These are phyloP conservation scores for Simmondsia chinensis DNA, from an alignment of 148 eudicot species.

Conservation along the genomic window DNA sequence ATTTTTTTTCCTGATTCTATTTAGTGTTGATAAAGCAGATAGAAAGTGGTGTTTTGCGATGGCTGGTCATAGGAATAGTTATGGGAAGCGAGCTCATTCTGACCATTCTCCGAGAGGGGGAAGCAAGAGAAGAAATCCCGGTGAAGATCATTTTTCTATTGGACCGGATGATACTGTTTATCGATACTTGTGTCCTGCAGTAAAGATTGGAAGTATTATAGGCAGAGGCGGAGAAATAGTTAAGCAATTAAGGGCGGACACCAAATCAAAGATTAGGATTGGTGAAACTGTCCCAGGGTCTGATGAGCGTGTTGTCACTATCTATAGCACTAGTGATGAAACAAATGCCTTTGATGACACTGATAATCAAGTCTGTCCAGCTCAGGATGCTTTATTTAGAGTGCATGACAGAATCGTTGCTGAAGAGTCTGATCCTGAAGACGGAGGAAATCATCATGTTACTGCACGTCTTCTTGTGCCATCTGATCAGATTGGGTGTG, in stretches of 20 bases:
- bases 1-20: too few relatives aligned
- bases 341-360: constrained; percentile 54
- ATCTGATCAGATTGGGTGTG: constrained; percentile 94
- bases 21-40: too few relatives aligned
- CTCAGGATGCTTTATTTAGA: constrained; percentile 87
- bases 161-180: constrained; percentile 84
- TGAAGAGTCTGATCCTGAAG: constrained; percentile 50
- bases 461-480: constrained; percentile 78
- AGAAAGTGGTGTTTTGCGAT: constrained; percentile 19
- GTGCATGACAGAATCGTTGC: constrained; percentile 83
- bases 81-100: constrained; percentile 75
- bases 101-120: constrained; percentile 69
- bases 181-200: constrained; percentile 81
- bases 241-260: constrained; percentile 74
- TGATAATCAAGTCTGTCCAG: constrained; percentile 67
- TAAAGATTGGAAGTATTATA: constrained; percentile 88
- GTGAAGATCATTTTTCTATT: constrained; percentile 52
- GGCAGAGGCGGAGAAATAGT: constrained; percentile 98
- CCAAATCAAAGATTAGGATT: constrained; percentile 77
- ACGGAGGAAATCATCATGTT: constrained; percentile 48
- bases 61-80: constrained; percentile 75
- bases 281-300: constrained; percentile 83
- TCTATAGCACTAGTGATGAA: constrained; percentile 71
- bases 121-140: constrained; percentile 61
- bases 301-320: constrained; percentile 79